Evolutionary conservation across 2,329 filamentous ascomycete species (phyloP).

Genomic region (Sporothrix schenckii): DNA sequence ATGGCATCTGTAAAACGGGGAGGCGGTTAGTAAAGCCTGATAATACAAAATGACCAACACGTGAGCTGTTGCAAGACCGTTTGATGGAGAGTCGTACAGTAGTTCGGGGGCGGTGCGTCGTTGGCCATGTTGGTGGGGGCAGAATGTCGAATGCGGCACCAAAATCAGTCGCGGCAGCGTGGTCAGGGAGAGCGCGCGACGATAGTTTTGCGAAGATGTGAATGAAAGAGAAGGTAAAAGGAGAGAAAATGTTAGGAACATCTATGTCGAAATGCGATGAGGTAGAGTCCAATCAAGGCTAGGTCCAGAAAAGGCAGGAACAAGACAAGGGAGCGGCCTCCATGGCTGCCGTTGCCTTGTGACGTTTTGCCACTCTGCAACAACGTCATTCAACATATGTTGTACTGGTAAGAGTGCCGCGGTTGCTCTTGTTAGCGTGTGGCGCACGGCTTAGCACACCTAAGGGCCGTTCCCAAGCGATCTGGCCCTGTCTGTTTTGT

Average conservation of each 20-base stretch:
- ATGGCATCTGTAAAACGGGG: slow-evolving; percentile 62
- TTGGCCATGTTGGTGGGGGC: slow-evolving; percentile 42
- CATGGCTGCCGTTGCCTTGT: slow-evolving; percentile 19
- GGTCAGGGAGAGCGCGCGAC: not conserved
- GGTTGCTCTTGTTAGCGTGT: slow-evolving; percentile 14
- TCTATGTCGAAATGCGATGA: slow-evolving; percentile 8
- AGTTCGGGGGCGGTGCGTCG: slow-evolving; percentile 58
- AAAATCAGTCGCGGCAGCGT: slow-evolving; percentile 1
- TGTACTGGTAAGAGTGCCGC: not conserved
- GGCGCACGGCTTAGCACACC: not conserved
- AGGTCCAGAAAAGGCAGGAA: not conserved
- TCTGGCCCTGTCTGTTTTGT: slow-evolving; percentile 21
- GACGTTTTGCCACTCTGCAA: slow-evolving; percentile 21
- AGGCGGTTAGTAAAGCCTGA: slow-evolving; percentile 11
- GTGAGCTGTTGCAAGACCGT: not conserved
- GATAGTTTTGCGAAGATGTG: not conserved
- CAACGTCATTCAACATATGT: slow-evolving; percentile 20
- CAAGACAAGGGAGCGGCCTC: not conserved
- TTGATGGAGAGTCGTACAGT: slow-evolving; percentile 52
- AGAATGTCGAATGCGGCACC: not conserved
- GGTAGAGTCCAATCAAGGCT: slow-evolving; percentile 1
- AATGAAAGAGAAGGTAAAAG: not conserved
- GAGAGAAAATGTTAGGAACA: not conserved
- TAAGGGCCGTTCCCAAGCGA: not conserved
- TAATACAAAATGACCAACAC: not conserved